phyloP scores from a whole-genome alignment of 176 grass and related monocot genomes.

The Phoenix roebelenii region DNA sequence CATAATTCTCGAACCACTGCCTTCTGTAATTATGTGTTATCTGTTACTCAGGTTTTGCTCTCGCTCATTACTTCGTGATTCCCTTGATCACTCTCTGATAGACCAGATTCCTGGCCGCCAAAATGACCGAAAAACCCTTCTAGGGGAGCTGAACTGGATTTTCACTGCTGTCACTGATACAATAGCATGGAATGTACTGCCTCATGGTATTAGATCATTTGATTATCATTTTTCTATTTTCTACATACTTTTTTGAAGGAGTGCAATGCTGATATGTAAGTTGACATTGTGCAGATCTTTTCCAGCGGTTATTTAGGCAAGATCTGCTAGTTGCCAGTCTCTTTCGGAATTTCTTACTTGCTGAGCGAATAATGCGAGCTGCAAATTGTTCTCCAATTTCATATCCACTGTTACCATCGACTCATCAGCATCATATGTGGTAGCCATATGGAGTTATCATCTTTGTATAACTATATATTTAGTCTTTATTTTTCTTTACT shows the following conservation, averaged over 20 bases:
- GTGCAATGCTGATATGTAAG: conserved; percentile 14
- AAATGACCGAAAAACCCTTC: conserved; percentile 97
- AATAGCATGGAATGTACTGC: conserved; percentile 97
- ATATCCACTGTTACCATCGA: conserved; percentile 62
- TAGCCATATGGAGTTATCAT: conserved; percentile 20
- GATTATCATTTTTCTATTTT: background rate
- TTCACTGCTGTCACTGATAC: conserved; percentile 96
- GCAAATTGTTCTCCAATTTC: conserved; percentile 95
- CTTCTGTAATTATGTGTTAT: too few relatives aligned
- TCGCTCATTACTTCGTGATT: conserved; percentile 62
- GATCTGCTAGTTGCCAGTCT: conserved; percentile 97
- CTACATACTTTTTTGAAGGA: too few relatives aligned
- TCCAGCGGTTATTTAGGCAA: conserved; percentile 94
- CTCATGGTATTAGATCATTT: conserved; percentile 54
- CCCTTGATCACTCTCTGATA: conserved; percentile 54
- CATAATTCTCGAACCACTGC: too few relatives aligned
- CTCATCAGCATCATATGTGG: conserved; percentile 99
- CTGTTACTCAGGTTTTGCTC: conserved; percentile 63
- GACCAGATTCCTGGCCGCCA: conserved; percentile 90
- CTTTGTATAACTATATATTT: too few relatives aligned
- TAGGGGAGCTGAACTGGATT: conserved; percentile 99
- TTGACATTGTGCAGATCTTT: conserved; percentile 63
- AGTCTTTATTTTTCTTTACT: conserved; percentile 6
- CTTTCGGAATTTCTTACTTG: conserved; percentile 96
- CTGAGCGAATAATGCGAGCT: conserved; percentile 93